Conservation (phyloP, 202 grass and related monocot genomes). For the Saccharum hybrid region DNA sequence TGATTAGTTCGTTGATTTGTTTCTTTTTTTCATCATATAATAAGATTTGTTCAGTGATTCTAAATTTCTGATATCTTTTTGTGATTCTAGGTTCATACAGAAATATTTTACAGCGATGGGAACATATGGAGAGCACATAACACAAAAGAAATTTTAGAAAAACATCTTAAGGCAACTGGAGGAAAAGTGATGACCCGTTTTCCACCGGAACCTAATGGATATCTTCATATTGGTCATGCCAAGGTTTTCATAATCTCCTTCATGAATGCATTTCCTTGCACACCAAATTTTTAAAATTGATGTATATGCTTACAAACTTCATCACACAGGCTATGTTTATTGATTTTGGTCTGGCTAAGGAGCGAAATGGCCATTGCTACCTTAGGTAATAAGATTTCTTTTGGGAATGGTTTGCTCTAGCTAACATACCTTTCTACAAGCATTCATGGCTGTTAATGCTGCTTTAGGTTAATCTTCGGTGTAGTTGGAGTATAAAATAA, state of each 20-base stretch:
- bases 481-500: constrained; percentile 4
- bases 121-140: constrained; percentile 89
- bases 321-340: constrained; percentile 95
- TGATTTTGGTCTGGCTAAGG: constrained; percentile 97
- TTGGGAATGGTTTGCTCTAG: constrained; percentile 28
- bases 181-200: constrained; percentile 96
- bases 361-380: constrained; percentile 89
- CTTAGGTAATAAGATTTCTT: constrained; percentile 66
- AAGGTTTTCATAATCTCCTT: constrained; percentile 61
- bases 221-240: constrained; percentile 94
- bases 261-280: constrained; percentile 21
- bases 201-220: constrained; percentile 94
- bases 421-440: constrained; percentile 1
- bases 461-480: constrained; percentile 7
- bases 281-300: background rate
- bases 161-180: constrained; percentile 85
- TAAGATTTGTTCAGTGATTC: constrained; percentile 24
- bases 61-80: constrained; percentile 35
- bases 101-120: constrained; percentile 88
- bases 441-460: constrained; percentile 11
- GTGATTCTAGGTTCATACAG: constrained; percentile 75
- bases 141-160: constrained; percentile 75
- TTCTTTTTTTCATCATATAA: constrained; percentile 14
- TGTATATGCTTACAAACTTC: constrained; percentile 47
- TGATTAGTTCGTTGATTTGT: background rate